A percentile compares a stretch with the other conserved stretches of the same genome.
These are phyloP conservation scores for Termitomyces sp. DNA, from an alignment of 768 basidiomycete species.

Conservation along the genomic window DNA sequence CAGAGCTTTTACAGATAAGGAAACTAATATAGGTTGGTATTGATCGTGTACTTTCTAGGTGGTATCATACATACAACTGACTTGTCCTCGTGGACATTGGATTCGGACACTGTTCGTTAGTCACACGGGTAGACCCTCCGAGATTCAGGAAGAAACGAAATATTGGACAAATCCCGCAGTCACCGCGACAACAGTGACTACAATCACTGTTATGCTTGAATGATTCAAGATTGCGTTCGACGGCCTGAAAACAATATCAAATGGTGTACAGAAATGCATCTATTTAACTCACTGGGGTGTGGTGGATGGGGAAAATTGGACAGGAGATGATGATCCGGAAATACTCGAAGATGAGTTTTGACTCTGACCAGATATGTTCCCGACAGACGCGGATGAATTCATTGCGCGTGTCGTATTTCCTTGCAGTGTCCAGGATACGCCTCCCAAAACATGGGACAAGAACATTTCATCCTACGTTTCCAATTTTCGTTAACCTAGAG, in stretches of 20 bases:
- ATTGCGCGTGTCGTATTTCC: slow-evolving; percentile 69
- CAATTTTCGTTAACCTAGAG: background rate
- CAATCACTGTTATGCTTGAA: background rate
- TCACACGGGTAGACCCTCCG: background rate
- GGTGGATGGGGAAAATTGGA: too few relatives aligned
- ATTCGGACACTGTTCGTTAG: background rate
- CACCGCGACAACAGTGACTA: slow-evolving; percentile 1
- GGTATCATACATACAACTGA: background rate
- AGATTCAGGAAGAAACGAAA: background rate
- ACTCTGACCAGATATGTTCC: slow-evolving; percentile 24
- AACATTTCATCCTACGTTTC: slow-evolving; percentile 55
- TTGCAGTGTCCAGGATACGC: slow-evolving; percentile 68
- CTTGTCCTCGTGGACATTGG: slow-evolving; percentile 1
- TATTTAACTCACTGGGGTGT: too few relatives aligned
- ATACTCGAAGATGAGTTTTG: slow-evolving; percentile 8
- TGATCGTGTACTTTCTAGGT: background rate
- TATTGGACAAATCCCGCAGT: slow-evolving; percentile 1
- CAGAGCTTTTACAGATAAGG: background rate
- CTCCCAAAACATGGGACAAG: slow-evolving; percentile 67
- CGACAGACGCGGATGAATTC: slow-evolving; percentile 56
- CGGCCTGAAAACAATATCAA: background rate
- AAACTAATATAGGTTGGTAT: background rate
- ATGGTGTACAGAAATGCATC: too few relatives aligned
- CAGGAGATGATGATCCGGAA: background rate
- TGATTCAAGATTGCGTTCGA: background rate